Evolutionary conservation across 2,329 filamentous ascomycete genomes (phyloP).

Genomic region (Phoma sp.): DNA sequence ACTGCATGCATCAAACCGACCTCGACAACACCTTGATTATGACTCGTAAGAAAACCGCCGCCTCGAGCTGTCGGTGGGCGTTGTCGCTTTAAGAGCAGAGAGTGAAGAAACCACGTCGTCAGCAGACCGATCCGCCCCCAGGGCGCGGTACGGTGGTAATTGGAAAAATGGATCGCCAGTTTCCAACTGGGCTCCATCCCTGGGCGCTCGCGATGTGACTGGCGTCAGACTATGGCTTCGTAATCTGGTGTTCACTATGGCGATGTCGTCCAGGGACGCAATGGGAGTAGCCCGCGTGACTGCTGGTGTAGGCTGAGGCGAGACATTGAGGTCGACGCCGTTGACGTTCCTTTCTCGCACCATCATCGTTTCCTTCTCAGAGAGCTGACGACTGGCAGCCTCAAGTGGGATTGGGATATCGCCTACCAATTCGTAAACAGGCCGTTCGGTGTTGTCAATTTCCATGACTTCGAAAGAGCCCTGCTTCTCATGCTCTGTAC

Average conservation of each 20-base stretch:
- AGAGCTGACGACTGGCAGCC: constrained; percentile 54
- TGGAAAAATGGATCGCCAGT: constrained; percentile 41
- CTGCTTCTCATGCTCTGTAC: constrained; percentile 25
- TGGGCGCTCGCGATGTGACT: constrained; percentile 39
- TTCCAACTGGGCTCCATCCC: constrained; percentile 42
- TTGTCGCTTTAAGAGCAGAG: constrained; percentile 42
- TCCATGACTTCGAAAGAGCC: constrained; percentile 32
- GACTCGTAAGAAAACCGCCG: constrained; percentile 50
- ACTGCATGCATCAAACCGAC: not conserved
- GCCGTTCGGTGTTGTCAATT: constrained; percentile 45
- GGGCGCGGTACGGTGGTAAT: constrained; percentile 26
- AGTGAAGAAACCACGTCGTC: constrained; percentile 45
- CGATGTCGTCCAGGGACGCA: constrained; percentile 26
- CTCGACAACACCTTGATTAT: constrained; percentile 25
- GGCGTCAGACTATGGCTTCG: constrained; percentile 33
- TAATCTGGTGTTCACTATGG: constrained; percentile 35
- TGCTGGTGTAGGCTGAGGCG: constrained; percentile 13
- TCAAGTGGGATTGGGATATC: constrained; percentile 62
- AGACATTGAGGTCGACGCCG: constrained; percentile 47
- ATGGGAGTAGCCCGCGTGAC: constrained; percentile 3
- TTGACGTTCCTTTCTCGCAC: constrained; percentile 55
- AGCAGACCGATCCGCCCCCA: constrained; percentile 26
- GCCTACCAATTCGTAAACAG: constrained; percentile 60
- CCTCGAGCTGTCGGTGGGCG: constrained; percentile 28
- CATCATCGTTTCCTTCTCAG: constrained; percentile 57